Percentiles rank a stretch among this genome's conserved stretches.
phyloP scores from a whole-genome alignment of 805 yeast species.

The Yarrowia hollandica region DNA sequence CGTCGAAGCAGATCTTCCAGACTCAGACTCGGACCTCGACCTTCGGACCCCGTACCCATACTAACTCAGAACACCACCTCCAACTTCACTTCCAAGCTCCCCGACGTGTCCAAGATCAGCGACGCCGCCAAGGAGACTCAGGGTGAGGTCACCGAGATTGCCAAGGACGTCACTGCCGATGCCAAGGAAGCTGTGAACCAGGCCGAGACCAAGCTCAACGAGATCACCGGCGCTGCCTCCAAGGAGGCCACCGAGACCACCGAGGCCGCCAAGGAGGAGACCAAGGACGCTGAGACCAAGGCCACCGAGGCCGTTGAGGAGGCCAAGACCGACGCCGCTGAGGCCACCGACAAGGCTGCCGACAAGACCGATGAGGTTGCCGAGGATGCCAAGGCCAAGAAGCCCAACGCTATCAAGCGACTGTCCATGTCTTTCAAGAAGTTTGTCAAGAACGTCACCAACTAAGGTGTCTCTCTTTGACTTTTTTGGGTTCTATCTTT shows the following conservation, averaged over 20 bases:
- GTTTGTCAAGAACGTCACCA: slow-evolving; percentile 39
- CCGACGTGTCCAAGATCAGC: not conserved
- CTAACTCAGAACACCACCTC: slow-evolving; percentile 28
- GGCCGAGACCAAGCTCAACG: slow-evolving; percentile 29
- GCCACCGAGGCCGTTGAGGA: slow-evolving; percentile 28
- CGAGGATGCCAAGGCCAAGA: slow-evolving; percentile 33
- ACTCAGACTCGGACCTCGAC: too few relatives aligned
- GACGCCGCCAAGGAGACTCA: slow-evolving; percentile 28
- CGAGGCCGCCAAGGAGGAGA: slow-evolving; percentile 30
- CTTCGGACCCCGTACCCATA: too few relatives aligned
- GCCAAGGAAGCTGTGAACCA: slow-evolving; percentile 29
- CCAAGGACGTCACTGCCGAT: slow-evolving; percentile 28
- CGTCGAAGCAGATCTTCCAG: not conserved
- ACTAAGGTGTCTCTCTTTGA: slow-evolving; percentile 31
- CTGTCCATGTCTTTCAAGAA: slow-evolving; percentile 36
- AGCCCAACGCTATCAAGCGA: slow-evolving; percentile 37
- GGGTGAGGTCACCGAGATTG: slow-evolving; percentile 28
- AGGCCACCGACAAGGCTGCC: slow-evolving; percentile 31
- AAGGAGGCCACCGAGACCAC: slow-evolving; percentile 28
- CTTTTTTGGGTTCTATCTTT: not conserved
- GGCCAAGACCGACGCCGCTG: slow-evolving; percentile 30
- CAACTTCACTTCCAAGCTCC: slow-evolving; percentile 21
- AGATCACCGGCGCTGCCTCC: slow-evolving; percentile 23
- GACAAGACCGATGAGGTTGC: slow-evolving; percentile 33
- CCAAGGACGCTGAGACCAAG: slow-evolving; percentile 31